Evolutionary conservation across 2,329 filamentous ascomycete species (phyloP).

Genomic region (Rutstroemia sp.): DNA sequence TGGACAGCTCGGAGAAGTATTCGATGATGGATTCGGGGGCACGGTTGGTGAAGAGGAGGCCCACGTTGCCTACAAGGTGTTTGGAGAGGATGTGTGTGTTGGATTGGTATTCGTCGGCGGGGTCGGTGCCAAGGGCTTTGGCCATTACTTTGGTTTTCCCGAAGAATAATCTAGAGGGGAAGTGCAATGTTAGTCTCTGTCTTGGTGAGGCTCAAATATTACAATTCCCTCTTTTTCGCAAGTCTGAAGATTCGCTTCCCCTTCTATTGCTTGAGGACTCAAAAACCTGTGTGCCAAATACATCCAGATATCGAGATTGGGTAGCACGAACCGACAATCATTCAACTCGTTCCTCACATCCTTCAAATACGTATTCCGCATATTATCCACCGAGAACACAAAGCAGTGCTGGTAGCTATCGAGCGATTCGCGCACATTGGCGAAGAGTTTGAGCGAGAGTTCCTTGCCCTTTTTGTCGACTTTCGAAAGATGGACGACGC

Average conservation of each 20-base stretch:
- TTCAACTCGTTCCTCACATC: conserved; percentile 76
- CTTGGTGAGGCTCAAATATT: neutral
- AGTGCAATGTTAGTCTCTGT: neutral
- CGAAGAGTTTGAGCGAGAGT: conserved; percentile 76
- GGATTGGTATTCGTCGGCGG: conserved; percentile 72
- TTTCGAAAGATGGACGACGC: conserved; percentile 82
- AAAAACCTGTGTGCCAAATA: neutral
- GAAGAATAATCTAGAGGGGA: conserved; percentile 71
- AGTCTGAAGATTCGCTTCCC: neutral
- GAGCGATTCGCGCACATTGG: conserved; percentile 78
- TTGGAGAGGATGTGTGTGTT: conserved; percentile 64
- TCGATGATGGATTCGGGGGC: conserved; percentile 55
- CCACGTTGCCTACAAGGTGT: conserved; percentile 74
- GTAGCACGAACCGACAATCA: conserved; percentile 64
- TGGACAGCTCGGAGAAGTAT: conserved; percentile 66
- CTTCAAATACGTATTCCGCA: conserved; percentile 96
- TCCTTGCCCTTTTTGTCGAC: conserved; percentile 92
- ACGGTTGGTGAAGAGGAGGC: conserved; percentile 84
- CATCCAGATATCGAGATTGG: neutral
- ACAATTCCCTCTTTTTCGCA: conserved; percentile 1
- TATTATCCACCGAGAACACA: conserved; percentile 91
- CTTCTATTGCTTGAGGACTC: neutral
- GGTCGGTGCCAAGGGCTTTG: conserved; percentile 75
- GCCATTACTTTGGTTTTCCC: conserved; percentile 99
- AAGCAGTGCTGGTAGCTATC: conserved; percentile 86